phyloP scores from a whole-genome alignment of 2,329 filamentous ascomycete species.

The Cercospora sp. region DNA sequence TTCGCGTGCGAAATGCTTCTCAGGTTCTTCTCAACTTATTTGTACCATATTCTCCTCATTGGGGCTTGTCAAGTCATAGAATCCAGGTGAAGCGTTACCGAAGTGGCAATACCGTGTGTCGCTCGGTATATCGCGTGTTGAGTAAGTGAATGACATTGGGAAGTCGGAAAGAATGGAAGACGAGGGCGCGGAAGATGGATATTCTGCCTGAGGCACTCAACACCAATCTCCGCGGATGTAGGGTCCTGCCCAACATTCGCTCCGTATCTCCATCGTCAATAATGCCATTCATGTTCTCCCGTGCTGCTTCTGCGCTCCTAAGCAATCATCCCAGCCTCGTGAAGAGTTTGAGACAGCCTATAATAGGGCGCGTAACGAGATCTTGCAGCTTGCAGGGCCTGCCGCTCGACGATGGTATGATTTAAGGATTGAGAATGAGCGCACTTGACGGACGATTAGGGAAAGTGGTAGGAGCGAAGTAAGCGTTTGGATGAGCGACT shows the following conservation, averaged over 20 bases:
- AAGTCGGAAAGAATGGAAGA: background rate
- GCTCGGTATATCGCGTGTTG: background rate
- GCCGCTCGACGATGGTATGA: too few species aligned
- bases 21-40: background rate
- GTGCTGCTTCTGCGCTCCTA: too few species aligned
- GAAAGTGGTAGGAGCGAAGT: too few species aligned
- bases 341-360: too few species aligned
- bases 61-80: background rate
- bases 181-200: background rate
- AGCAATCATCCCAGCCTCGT: too few species aligned
- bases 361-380: too few species aligned
- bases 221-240: too few species aligned
- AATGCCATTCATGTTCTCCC: background rate
- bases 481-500: background rate
- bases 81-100: background rate
- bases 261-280: background rate
- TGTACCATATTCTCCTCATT: background rate
- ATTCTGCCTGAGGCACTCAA: background rate
- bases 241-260: background rate
- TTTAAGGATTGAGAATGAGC: too few species aligned
- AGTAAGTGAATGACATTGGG: background rate
- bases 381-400: too few species aligned
- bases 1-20: conserved; percentile 3
- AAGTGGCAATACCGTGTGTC: background rate
- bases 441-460: too few species aligned